A percentile compares a stretch with the other conserved stretches of the same genome.
phyloP scores from a whole-genome alignment of 2,329 filamentous ascomycete genomes.

The Calonectria crousiana region DNA sequence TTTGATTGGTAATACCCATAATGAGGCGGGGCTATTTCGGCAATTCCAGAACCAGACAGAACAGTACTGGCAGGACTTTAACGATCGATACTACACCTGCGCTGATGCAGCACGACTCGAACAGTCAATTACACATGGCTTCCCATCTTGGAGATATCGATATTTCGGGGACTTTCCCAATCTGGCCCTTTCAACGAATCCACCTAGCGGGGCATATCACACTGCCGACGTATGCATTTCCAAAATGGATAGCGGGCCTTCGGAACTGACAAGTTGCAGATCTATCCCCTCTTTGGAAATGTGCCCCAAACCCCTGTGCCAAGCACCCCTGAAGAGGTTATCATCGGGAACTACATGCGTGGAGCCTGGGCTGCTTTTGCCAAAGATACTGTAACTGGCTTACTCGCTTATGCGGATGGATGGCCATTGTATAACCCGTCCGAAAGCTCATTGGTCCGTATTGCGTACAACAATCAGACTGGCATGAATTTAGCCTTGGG shows the following conservation, averaged over 20 bases:
- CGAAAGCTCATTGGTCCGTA: neutral
- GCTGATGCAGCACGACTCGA: neutral
- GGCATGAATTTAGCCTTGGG: neutral
- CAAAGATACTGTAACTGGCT: neutral
- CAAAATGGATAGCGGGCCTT: no score
- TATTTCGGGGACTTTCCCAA: neutral
- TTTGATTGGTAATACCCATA: neutral
- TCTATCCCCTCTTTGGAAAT: neutral
- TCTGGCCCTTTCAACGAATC: neutral
- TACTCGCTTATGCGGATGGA: neutral
- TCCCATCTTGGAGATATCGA: neutral
- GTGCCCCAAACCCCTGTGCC: neutral
- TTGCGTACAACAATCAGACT: neutral
- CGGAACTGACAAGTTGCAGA: neutral
- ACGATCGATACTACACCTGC: neutral
- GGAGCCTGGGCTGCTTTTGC: neutral
- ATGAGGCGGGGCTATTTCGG: neutral
- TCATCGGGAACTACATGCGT: neutral
- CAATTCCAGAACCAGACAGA: neutral
- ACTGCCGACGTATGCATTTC: neutral
- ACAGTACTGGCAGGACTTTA: neutral
- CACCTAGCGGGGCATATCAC: neutral
- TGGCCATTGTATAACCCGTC: neutral
- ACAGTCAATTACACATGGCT: neutral
- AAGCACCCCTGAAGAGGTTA: neutral